Conservation (phyloP, 2,329 filamentous ascomycete genomes). For the Xylariales sp. region DNA sequence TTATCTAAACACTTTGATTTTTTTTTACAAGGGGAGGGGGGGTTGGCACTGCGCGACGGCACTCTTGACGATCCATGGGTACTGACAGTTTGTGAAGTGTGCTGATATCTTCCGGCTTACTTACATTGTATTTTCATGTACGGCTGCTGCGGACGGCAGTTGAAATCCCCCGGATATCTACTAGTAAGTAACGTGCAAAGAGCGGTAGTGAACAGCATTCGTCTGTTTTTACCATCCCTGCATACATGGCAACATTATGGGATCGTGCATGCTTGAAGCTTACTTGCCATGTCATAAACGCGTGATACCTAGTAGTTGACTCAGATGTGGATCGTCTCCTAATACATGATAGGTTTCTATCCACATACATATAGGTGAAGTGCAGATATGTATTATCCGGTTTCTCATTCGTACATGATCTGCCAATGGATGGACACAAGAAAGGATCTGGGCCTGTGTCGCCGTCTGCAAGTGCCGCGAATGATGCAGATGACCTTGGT, state of each 20-base stretch:
- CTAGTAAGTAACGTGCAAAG: background rate
- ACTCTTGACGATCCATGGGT: background rate
- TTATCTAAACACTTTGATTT: background rate
- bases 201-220: background rate
- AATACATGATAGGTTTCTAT: background rate
- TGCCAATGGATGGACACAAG: background rate
- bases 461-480: background rate
- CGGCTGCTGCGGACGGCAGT: background rate
- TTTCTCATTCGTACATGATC: background rate
- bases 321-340: background rate
- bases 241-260: background rate
- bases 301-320: background rate
- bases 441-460: conserved; percentile 9
- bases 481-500: conserved; percentile 3
- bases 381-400: background rate
- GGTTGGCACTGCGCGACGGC: background rate
- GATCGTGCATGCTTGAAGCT: conserved; percentile 2
- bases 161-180: background rate
- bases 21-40: too few species aligned
- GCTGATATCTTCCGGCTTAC: background rate
- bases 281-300: background rate
- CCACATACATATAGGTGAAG: background rate
- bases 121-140: background rate
- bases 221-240: background rate
- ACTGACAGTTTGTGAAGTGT: background rate